phyloP scores from a whole-genome alignment of 164 flowering plant species.

The Cinnamomum micranthum region DNA sequence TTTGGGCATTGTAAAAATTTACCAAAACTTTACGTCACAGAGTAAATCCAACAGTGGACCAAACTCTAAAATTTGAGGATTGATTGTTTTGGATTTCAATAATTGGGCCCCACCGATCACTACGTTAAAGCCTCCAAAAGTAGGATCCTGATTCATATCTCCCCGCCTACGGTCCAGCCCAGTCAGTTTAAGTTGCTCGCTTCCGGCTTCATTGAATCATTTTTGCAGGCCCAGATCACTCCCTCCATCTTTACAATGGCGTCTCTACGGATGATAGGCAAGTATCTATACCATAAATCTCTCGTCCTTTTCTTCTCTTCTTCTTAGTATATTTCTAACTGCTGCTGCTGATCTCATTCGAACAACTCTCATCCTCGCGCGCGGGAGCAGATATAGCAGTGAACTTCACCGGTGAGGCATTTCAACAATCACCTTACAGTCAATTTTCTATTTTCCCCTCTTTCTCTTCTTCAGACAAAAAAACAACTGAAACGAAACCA shows the following conservation, averaged over 20 bases:
- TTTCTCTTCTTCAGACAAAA: neutral
- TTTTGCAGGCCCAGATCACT: neutral
- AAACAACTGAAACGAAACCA: neutral
- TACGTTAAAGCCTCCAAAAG: no score
- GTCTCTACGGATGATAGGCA: constrained; percentile 68
- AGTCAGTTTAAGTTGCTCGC: neutral
- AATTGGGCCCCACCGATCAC: no score
- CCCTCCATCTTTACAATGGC: neutral
- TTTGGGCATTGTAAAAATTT: no score
- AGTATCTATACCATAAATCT: constrained; percentile 14
- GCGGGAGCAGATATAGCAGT: constrained; percentile 76
- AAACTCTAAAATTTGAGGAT: no score
- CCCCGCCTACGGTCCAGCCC: neutral
- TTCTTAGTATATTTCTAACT: neutral
- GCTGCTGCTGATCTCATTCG: neutral
- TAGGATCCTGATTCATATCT: no score
- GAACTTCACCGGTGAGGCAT: constrained; percentile 86
- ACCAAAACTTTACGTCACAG: no score
- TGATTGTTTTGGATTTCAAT: no score
- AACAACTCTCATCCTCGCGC: neutral
- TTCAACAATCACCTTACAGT: constrained; percentile 23
- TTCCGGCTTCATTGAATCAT: neutral
- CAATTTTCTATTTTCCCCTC: neutral
- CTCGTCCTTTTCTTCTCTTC: neutral
- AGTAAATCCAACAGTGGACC: no score